These are phyloP conservation scores for Pyrenochaeta sp. DNA, from an alignment of 2,329 filamentous ascomycete species.

Conservation along the genomic window DNA sequence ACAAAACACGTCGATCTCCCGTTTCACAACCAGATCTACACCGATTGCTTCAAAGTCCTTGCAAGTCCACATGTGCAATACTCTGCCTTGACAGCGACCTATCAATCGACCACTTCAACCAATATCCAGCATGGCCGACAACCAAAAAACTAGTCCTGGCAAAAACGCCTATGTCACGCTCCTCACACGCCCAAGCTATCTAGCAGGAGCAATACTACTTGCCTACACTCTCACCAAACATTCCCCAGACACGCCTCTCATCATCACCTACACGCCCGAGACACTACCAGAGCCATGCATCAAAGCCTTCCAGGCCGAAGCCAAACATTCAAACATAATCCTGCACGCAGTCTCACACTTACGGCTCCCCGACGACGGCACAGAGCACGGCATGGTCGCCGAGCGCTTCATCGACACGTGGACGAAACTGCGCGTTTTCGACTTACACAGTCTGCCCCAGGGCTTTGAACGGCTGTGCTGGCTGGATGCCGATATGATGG, in stretches of 20 bases:
- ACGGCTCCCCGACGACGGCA: constrained; percentile 43
- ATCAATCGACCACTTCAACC: too few relatives aligned
- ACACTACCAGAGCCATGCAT: constrained; percentile 53
- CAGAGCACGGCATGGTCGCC: constrained; percentile 54
- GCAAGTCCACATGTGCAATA: too few relatives aligned
- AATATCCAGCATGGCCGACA: constrained; percentile 14
- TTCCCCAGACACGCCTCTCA: constrained; percentile 56
- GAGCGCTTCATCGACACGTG: constrained; percentile 64
- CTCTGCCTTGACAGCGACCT: too few relatives aligned
- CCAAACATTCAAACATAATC: constrained; percentile 51
- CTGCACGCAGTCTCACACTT: constrained; percentile 53
- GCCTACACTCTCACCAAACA: constrained; percentile 59
- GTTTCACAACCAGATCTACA: too few relatives aligned
- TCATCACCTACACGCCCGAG: constrained; percentile 59
- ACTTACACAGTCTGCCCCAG: constrained; percentile 42
- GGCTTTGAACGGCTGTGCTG: constrained; percentile 55
- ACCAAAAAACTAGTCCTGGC: not conserved
- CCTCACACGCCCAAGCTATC: constrained; percentile 61
- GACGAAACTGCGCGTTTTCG: constrained; percentile 65
- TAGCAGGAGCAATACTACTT: constrained; percentile 62
- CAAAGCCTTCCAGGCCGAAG: constrained; percentile 53
- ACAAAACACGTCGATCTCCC: not conserved
- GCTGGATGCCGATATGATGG: constrained; percentile 63
- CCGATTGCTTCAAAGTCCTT: too few relatives aligned
- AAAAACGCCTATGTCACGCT: constrained; percentile 59